Evolutionary conservation across 208 protist genomes (phyloP).

Genomic region (Acanthamoeba royreba): DNA sequence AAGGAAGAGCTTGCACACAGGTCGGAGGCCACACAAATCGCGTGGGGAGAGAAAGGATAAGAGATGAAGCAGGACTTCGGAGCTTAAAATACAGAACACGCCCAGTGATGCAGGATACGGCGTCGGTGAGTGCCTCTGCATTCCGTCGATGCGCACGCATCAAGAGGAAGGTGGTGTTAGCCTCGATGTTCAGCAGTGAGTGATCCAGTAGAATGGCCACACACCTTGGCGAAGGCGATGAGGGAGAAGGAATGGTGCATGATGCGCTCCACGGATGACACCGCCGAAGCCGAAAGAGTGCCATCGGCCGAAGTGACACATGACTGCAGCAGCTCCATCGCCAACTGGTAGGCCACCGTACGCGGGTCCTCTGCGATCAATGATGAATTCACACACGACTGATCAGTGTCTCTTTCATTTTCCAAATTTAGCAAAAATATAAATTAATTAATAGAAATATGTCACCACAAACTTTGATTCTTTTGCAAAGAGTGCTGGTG

Average conservation of each 20-base stretch:
- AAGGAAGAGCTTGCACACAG: neutral
- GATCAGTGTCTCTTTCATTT: too few species aligned
- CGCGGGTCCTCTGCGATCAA: neutral
- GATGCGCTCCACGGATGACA: neutral
- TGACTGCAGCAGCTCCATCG: slow-evolving; percentile 11
- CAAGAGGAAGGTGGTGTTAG: too few species aligned
- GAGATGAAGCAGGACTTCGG: slow-evolving; percentile 6
- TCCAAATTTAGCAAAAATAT: too few species aligned
- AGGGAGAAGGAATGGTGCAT: slow-evolving; percentile 1
- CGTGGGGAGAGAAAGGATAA: slow-evolving; percentile 4
- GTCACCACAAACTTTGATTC: too few species aligned
- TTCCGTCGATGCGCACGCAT: neutral
- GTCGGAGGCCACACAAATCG: neutral
- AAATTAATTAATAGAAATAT: too few species aligned
- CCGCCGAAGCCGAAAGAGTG: neutral
- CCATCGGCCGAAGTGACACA: neutral
- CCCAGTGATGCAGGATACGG: neutral
- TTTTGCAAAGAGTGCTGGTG: too few species aligned
- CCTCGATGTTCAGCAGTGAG: neutral
- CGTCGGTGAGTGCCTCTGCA: neutral
- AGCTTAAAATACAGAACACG: neutral
- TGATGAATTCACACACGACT: too few species aligned
- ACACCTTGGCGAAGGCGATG: neutral
- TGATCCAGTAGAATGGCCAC: neutral
- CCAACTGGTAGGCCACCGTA: neutral